phyloP scores from a whole-genome alignment of 176 grass and related monocot genomes.

The Eragrostis curvula region DNA sequence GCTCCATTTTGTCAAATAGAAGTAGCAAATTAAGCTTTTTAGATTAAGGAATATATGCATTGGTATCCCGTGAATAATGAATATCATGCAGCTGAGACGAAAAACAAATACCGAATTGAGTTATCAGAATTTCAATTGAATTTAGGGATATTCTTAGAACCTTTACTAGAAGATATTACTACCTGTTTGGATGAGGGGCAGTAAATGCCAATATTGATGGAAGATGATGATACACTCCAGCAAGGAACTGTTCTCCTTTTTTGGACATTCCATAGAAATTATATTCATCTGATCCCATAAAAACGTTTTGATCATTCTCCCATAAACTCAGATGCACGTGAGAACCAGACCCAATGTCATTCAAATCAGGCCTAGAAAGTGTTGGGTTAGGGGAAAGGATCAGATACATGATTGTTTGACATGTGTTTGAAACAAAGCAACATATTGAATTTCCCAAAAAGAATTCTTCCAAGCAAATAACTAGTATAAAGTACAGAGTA shows the following conservation, averaged over 20 bases:
- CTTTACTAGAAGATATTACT: conserved; percentile 28
- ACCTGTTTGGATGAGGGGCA: conserved; percentile 96
- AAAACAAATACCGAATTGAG: conserved; percentile 10
- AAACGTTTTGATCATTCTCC: conserved; percentile 81
- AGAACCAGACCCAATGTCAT: conserved; percentile 91
- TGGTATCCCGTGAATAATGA: not conserved
- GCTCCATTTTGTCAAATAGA: not conserved
- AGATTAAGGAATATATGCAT: not conserved
- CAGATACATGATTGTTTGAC: not conserved
- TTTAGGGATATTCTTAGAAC: not conserved
- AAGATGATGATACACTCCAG: conserved; percentile 93
- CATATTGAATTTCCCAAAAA: not conserved
- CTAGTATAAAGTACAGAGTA: not conserved
- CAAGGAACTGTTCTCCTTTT: conserved; percentile 74
- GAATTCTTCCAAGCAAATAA: not conserved
- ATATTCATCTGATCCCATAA: conserved; percentile 75
- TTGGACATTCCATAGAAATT: conserved; percentile 85
- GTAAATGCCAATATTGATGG: conserved; percentile 86
- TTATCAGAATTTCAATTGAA: conserved; percentile 19
- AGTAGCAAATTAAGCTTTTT: not conserved
- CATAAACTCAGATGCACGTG: conserved; percentile 98
- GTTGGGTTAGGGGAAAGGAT: conserved; percentile 32
- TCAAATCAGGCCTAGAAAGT: conserved; percentile 70
- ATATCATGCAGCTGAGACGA: conserved; percentile 7
- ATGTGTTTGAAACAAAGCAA: too few species aligned